Conservation (phyloP, 306 rosid species). For the Acacia acuminata region DNA sequence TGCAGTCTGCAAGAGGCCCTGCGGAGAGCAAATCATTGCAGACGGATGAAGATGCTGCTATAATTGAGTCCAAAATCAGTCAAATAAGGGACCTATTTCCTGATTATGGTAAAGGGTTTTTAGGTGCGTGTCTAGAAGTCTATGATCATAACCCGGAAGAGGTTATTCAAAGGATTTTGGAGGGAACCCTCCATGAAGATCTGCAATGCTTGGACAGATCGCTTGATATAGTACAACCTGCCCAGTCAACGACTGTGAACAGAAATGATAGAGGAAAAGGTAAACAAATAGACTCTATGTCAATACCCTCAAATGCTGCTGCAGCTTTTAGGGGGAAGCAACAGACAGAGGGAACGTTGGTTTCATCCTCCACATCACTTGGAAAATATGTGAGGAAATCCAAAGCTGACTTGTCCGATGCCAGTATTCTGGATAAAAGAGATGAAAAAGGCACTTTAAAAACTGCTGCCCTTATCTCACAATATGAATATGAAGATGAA, state of each 20-base stretch:
- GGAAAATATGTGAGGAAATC: slow-evolving; percentile 88
- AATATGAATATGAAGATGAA: slow-evolving; percentile 94
- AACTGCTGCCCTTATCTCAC: slow-evolving; percentile 59
- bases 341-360: slow-evolving; percentile 40
- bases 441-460: slow-evolving; percentile 45
- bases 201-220: slow-evolving; percentile 70
- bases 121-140: slow-evolving; percentile 85
- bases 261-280: slow-evolving; percentile 90
- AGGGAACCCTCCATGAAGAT: slow-evolving; percentile 87
- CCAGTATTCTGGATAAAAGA: slow-evolving; percentile 54
- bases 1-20: slow-evolving; percentile 31
- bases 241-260: slow-evolving; percentile 42
- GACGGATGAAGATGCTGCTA: slow-evolving; percentile 70
- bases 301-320: slow-evolving; percentile 34
- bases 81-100: slow-evolving; percentile 94
- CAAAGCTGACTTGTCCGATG: slow-evolving; percentile 48
- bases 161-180: slow-evolving; percentile 93
- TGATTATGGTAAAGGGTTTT: slow-evolving; percentile 86
- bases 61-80: slow-evolving; percentile 84
- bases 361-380: slow-evolving; percentile 55
- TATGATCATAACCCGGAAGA: slow-evolving; percentile 98
- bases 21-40: slow-evolving; percentile 41
- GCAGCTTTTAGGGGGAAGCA: slow-evolving; percentile 42
- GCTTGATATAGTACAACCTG: slow-evolving; percentile 58
- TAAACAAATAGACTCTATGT: slow-evolving; percentile 54